These are phyloP conservation scores for Tuber brumale DNA, from an alignment of 495 filamentous ascomycete species.

Conservation along the genomic window DNA sequence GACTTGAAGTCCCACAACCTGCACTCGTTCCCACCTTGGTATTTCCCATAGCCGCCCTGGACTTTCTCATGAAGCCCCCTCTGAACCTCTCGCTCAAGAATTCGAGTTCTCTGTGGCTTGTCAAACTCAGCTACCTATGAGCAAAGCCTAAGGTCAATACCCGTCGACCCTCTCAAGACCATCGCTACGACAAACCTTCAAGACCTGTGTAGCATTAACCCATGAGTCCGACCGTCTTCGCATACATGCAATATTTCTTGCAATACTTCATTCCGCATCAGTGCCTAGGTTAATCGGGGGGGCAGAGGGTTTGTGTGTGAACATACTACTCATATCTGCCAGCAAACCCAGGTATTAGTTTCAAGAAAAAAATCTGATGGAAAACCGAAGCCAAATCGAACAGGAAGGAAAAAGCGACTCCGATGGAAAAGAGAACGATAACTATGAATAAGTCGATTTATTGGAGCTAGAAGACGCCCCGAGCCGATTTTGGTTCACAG, in stretches of 20 bases:
- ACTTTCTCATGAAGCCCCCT: slow-evolving; percentile 95
- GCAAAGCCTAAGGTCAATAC: neutral
- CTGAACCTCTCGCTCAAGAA: slow-evolving; percentile 93
- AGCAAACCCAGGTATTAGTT: slow-evolving; percentile 8
- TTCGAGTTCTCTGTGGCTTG: slow-evolving; percentile 87
- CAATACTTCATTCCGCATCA: slow-evolving; percentile 35
- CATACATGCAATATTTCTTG: slow-evolving; percentile 60
- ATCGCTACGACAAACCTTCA: slow-evolving; percentile 57
- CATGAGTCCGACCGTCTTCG: slow-evolving; percentile 79
- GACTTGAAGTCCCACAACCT: slow-evolving; percentile 16
- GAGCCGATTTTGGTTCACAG: neutral
- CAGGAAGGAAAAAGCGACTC: slow-evolving; percentile 24
- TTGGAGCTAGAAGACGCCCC: neutral
- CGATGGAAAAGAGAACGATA: neutral
- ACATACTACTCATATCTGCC: slow-evolving; percentile 42
- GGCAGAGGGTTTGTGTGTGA: neutral
- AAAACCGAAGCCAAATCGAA: neutral
- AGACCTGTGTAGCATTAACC: slow-evolving; percentile 93
- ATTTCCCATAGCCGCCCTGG: slow-evolving; percentile 97
- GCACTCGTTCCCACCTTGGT: slow-evolving; percentile 60
- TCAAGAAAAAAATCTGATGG: neutral
- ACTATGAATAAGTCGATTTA: slow-evolving; percentile 1
- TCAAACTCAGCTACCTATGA: slow-evolving; percentile 58
- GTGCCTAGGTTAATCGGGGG: slow-evolving; percentile 9
- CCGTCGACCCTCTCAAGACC: slow-evolving; percentile 45